Base-by-base conservation (phyloP, 2,329 filamentous ascomycete genomes). In the Penicillium paneum region DNA sequence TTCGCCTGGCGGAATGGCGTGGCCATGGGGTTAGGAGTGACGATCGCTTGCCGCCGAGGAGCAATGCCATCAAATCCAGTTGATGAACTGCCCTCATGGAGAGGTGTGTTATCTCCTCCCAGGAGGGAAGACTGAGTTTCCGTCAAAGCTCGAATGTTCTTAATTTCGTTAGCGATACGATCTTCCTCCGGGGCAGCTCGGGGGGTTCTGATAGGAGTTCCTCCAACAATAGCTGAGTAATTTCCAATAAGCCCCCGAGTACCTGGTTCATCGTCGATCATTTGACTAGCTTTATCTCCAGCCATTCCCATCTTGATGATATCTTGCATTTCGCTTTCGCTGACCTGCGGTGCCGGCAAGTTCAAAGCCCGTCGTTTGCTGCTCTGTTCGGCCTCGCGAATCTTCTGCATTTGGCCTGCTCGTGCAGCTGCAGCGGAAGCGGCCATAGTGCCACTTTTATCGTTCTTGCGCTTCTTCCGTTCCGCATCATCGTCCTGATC, bases 301-400 rank as follows among this genome's bases (percentile, higher is more conserved):
- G 91, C 84, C 83, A 96, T 89, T 41, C 94, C 93, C 91, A 97
- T 96, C 79, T 99, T 99, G 61, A 99, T 91, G 67, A 99, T 97
- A 63, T 97, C 92, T 69, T 99, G 94, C 55, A 99, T 79, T 74
- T 99, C 94, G 40, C 85, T 83, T 67, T 99, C 94, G 71, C 90
- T 87, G 65, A 99, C 91, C 75, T 99, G 94, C 8, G 94, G 94
- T 24, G 89, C 80, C 8, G 94, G 94, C 26, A 99, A 78, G 42
- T 87, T 85, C n/a, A 99, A 79, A 7, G 87, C 78, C 54, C 91
- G 84, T 54, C 94, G 85, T 76, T 96, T 97, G 79, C 91, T 97
- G 76, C 90, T 95, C 74, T 96, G 93, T 73, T 99, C 94, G 2
- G 94, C 94, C 76, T 99, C 94, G 28, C 94, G 85, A 53, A 99